Base-by-base conservation (phyloP, 208 protist genomes). In the Novymonas esmeraldas region DNA sequence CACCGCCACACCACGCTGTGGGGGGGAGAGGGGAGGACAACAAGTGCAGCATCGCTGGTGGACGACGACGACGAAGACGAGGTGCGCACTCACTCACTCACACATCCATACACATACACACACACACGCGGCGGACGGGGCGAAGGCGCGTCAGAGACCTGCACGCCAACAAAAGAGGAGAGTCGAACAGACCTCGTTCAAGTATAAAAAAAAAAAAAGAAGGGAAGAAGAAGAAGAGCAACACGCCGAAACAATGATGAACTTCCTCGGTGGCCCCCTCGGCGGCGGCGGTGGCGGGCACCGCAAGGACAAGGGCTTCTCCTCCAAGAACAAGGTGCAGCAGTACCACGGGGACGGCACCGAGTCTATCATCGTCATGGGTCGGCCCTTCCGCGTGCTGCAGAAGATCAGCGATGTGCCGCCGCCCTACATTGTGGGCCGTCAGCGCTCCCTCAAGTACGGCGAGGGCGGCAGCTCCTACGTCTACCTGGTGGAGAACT, bases 401-500 rank as follows among this genome's bases (percentile, higher is more conserved):
- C 75, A 90, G 56, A 88, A 87, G 69, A 72, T 94, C 44, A 64
- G 75, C 46, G 79, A 89, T 42, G 62, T 78, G 39, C 55, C 80
- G 20, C 59, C 76, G n/a, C 61, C 71, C 28, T 81, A 78, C 70
- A 52, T 66, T 41, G 65, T 59, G 11, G 64, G 62, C 24, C 73
- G 80, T 51, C 59, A 75, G 38, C 65, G 71, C 33, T 67, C 60
- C 51, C 13, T 31, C 11, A 76, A 81, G 45, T 79, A 73, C 38
- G 55, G 62, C 22, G 78, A 82, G 59, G 75, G 67, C 34, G 60
- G 71, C 50, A 73, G 55, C 46, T 85, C 88, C 24, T 81, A 81
- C 51, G 80, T 92, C 18, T 89, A 87, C 64, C 77, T 93, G 3
- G 90, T 90, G 6, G 84, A 93, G 72, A 93, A 95, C 77, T 76